phyloP scores from a whole-genome alignment of 805 yeast genomes.

The Candida gorgasii region DNA sequence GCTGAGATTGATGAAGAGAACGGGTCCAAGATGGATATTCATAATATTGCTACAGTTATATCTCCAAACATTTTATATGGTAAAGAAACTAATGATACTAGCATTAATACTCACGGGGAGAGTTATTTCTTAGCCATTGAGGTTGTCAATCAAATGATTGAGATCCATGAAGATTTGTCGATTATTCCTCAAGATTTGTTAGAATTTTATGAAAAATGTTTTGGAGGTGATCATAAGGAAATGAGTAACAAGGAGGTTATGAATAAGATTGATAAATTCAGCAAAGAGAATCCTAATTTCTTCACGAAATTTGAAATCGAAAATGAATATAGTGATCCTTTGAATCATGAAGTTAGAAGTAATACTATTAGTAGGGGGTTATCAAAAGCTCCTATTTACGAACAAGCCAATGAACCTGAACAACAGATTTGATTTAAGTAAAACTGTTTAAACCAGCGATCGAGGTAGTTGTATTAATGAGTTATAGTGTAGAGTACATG shows the following conservation, averaged over 20 bases:
- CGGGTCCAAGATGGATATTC: constrained; percentile 91
- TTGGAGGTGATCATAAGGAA: constrained; percentile 24
- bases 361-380: constrained; percentile 35
- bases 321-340: constrained; percentile 16
- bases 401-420: constrained; percentile 29
- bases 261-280: constrained; percentile 30
- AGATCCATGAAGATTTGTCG: constrained; percentile 75
- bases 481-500: no score
- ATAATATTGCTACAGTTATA: constrained; percentile 91
- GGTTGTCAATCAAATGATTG: constrained; percentile 80
- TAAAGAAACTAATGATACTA: constrained; percentile 27
- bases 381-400: constrained; percentile 24
- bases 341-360: constrained; percentile 28
- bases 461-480: no score
- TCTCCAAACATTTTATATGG: constrained; percentile 87
- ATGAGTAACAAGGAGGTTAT: constrained; percentile 38
- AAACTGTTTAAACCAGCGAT: no score
- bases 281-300: constrained; percentile 32
- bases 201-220: constrained; percentile 45
- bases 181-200: constrained; percentile 70
- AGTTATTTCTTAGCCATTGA: constrained; percentile 88
- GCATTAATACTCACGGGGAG: constrained; percentile 50
- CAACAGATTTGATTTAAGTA: no score
- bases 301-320: constrained; percentile 22
- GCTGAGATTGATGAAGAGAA: constrained; percentile 88